Evolutionary conservation across 2,329 filamentous ascomycete genomes (phyloP).

Genomic region (Botrytis fabae): DNA sequence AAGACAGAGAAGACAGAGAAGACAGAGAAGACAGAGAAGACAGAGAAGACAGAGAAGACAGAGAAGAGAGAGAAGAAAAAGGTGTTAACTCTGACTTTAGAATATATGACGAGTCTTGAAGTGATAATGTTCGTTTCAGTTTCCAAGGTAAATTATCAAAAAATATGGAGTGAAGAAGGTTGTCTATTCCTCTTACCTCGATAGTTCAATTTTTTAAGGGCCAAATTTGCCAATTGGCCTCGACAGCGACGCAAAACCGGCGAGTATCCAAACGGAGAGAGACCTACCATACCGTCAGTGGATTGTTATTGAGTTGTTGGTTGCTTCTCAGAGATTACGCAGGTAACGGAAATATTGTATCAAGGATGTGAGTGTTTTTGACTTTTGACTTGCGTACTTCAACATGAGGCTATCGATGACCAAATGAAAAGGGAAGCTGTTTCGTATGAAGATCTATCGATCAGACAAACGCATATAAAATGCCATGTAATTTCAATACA

Average conservation of each 20-base stretch:
- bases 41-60: too few species aligned
- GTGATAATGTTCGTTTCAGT: background rate
- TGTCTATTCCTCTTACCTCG: conserved; percentile 4
- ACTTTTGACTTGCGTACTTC: background rate
- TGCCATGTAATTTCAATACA: background rate
- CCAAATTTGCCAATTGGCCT: background rate
- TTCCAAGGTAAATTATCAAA: background rate
- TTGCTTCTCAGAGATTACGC: background rate
- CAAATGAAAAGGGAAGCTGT: too few species aligned
- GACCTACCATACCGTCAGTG: background rate
- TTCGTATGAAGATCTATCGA: background rate
- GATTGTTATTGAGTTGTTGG: background rate
- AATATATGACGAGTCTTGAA: conserved; percentile 9
- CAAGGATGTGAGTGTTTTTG: background rate
- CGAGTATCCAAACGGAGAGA: background rate
- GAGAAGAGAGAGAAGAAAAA: background rate
- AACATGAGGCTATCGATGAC: background rate
- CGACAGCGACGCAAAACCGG: background rate
- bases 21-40: too few species aligned
- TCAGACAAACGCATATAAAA: background rate
- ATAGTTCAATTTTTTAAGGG: background rate
- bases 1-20: too few species aligned
- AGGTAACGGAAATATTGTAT: background rate
- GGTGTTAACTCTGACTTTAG: background rate
- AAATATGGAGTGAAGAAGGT: background rate